Percentiles rank a stretch among this genome's conserved stretches.
Conservation (phyloP, 495 filamentous ascomycete species). For the Penicillium pulvis region DNA sequence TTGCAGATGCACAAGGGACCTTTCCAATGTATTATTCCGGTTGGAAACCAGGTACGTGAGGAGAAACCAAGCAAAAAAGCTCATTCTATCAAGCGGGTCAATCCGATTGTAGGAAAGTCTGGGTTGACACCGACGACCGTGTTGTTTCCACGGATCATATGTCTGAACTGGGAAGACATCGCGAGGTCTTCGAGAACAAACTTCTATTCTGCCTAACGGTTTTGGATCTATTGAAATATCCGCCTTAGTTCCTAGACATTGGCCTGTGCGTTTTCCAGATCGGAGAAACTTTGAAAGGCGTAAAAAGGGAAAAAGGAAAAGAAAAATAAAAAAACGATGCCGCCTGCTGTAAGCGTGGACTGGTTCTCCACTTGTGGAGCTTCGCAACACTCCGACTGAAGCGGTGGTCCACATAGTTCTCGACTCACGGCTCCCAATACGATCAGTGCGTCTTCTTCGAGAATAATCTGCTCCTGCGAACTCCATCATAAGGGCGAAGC, state of each 20-base stretch:
- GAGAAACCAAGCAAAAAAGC: no score
- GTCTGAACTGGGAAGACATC: constrained; percentile 3
- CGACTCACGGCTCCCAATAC: constrained; percentile 7
- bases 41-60: background rate
- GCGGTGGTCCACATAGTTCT: constrained; percentile 6
- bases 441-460: constrained; percentile 30
- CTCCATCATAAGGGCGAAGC: background rate
- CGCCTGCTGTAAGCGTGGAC: background rate
- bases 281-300: background rate
- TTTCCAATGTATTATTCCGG: background rate
- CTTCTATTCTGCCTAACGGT: background rate
- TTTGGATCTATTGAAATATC: constrained; percentile 1
- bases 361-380: constrained; percentile 21
- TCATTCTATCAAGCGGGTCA: background rate
- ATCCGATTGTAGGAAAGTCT: background rate
- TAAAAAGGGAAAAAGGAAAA: background rate
- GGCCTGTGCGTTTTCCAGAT: background rate
- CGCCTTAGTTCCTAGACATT: background rate
- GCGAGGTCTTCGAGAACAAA: background rate
- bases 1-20: background rate
- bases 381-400: constrained; percentile 16
- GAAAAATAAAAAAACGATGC: background rate
- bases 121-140: constrained; percentile 5
- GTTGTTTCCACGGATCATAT: background rate
- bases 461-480: constrained; percentile 12